Evolutionary conservation across 2,329 filamentous ascomycete species (phyloP), one percentile per base, ranked within the genome.

Genomic region (Alternaria dauci): DNA sequence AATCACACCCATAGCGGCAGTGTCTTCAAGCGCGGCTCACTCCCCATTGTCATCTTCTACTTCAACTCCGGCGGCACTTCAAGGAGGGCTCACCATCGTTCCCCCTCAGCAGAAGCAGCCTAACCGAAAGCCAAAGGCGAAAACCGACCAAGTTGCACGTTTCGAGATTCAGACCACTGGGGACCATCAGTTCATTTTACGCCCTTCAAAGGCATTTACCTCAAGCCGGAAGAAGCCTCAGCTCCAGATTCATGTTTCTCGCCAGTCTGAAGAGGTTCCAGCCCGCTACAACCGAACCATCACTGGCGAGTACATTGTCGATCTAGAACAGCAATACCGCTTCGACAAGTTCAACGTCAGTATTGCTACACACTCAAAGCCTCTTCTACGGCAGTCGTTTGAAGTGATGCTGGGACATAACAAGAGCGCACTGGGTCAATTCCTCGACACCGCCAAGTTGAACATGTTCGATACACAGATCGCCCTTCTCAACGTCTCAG

Each of bases 121-220:
- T 23, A 62, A 58, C 41, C 43, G 41, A 34, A 63, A 62, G 44
- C 18, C 26, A 5, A 63, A 65, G 58, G 59, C 64, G 25, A 66
- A 70, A 39, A 39, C 48, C 12, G 76, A 72, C 20, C 73, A 78
- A 16, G 73, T 75, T 3, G 78, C 80, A 39, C 72, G 75, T 11
- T 87, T 86, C 68, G 81, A 85, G 59, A 77, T 87, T n/a, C 80
- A 85, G 60, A 79, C 82, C n/a, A 79, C 86, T 62, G 84, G 83
- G 5, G 82, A 86, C 61, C 81, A 81, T 48, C 83, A 86, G 66
- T 81, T 87, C 56, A 73, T 85, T 43, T 78, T 87, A 51, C 82
- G 81, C 43, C 81, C 84, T 8, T 83, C 84, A 8, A 76, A 77
- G 32, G 77, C 77, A 25, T 76, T 84, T 57, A 65, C 74, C 5